Conservation (phyloP, 2,329 filamentous ascomycete species). For the Pezicula rhizophila region DNA sequence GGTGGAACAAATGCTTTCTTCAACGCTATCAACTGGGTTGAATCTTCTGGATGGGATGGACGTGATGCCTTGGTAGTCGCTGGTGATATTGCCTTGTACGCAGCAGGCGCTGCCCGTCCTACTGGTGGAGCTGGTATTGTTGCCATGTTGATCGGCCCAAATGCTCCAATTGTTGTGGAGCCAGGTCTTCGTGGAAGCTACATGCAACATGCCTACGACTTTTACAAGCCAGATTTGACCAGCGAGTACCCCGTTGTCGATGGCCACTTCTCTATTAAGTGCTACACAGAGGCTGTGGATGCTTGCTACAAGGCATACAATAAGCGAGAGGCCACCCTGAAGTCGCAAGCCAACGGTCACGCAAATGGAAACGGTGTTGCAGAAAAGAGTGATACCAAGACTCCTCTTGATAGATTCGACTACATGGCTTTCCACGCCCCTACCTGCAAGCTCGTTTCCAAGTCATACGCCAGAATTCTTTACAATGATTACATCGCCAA, state of each 20-base stretch:
- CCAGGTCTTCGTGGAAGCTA: conserved; percentile 74
- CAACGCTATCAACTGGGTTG: conserved; percentile 79
- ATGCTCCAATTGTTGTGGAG: conserved; percentile 72
- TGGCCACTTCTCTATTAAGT: conserved; percentile 75
- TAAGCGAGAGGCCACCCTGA: conserved; percentile 61
- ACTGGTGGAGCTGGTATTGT: conserved; percentile 76
- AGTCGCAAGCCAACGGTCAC: conserved; percentile 45
- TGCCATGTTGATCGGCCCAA: conserved; percentile 71
- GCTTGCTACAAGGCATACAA: conserved; percentile 76
- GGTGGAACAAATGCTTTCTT: conserved; percentile 80
- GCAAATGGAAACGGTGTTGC: conserved; percentile 38
- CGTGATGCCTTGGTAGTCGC: conserved; percentile 74
- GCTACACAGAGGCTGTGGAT: conserved; percentile 77
- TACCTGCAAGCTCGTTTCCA: conserved; percentile 81
- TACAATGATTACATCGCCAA: conserved; percentile 81
- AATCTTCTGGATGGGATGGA: conserved; percentile 83
- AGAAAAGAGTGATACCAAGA: conserved; percentile 39
- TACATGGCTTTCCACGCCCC: conserved; percentile 79
- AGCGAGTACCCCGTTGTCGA: conserved; percentile 85
- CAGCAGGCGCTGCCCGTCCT: conserved; percentile 74
- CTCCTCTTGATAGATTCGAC: conserved; percentile 73
- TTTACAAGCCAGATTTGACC: conserved; percentile 84
- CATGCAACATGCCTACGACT: conserved; percentile 82
- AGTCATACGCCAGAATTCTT: conserved; percentile 76
- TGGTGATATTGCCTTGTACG: conserved; percentile 80